These are phyloP conservation scores for Podospora fimiseda DNA, from an alignment of 495 filamentous ascomycete genomes.

Conservation along the genomic window DNA sequence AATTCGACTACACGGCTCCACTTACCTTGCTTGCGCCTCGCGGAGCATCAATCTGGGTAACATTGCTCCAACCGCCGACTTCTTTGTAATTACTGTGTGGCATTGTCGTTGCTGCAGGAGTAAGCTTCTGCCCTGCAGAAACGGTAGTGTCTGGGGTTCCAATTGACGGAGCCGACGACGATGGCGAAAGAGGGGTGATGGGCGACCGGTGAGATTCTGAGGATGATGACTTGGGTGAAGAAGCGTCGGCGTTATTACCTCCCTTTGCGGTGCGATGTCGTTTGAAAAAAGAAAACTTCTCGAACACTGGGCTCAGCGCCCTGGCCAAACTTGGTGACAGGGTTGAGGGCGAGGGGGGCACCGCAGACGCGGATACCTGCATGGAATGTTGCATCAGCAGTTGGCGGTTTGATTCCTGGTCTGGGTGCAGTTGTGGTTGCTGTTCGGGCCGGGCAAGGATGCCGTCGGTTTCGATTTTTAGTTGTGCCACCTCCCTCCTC, in stretches of 20 bases:
- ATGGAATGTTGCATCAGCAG: slow-evolving; percentile 21
- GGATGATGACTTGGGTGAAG: slow-evolving; percentile 10
- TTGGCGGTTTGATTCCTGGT: slow-evolving; percentile 39
- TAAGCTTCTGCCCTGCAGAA: background rate
- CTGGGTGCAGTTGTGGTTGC: background rate
- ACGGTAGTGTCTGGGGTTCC: background rate
- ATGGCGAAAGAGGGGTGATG: slow-evolving; percentile 15
- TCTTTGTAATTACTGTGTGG: slow-evolving; percentile 22
- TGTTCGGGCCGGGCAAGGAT: slow-evolving; percentile 41
- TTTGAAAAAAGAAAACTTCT: slow-evolving; percentile 34
- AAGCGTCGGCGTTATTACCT: background rate
- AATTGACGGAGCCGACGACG: slow-evolving; percentile 5
- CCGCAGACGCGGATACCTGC: slow-evolving; percentile 26
- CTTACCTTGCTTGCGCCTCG: slow-evolving; percentile 75
- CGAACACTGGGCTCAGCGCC: slow-evolving; percentile 27
- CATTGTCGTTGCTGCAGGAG: slow-evolving; percentile 1
- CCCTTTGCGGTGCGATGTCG: slow-evolving; percentile 17
- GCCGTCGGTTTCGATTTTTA: slow-evolving; percentile 35
- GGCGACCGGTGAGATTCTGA: slow-evolving; percentile 11
- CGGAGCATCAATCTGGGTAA: slow-evolving; percentile 71
- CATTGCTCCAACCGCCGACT: slow-evolving; percentile 34
- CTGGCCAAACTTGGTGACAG: slow-evolving; percentile 11
- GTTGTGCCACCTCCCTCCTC: slow-evolving; percentile 30
- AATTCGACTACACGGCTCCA: slow-evolving; percentile 7
- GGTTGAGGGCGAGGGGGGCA: slow-evolving; percentile 14